Percentiles rank a stretch among this genome's conserved stretches.
These are phyloP conservation scores for Candida sp. DNA, from an alignment of 1,139 yeast genomes.

Conservation along the genomic window DNA sequence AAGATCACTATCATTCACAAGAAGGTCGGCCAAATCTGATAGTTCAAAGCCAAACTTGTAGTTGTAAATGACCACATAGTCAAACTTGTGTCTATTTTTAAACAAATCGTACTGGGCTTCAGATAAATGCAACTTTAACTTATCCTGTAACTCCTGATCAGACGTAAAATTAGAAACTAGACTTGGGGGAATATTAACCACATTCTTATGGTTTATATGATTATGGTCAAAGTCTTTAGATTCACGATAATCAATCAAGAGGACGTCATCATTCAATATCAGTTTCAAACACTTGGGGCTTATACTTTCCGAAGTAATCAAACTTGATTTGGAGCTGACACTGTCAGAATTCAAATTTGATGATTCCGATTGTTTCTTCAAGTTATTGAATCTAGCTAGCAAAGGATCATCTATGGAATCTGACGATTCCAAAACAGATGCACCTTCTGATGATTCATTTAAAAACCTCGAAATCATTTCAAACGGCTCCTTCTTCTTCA, in stretches of 20 bases:
- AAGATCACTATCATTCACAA: constrained; percentile 15
- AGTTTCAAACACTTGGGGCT: constrained; percentile 6
- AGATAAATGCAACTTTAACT: constrained; percentile 53
- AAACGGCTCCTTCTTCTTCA: constrained; percentile 12
- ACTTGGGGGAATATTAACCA: constrained; percentile 70
- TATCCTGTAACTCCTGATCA: constrained; percentile 59
- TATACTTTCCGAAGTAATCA: constrained; percentile 3
- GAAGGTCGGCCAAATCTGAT: constrained; percentile 26
- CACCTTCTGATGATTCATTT: background rate
- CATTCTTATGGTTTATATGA: constrained; percentile 54
- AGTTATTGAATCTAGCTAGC: constrained; percentile 15
- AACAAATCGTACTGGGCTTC: constrained; percentile 51
- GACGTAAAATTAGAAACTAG: constrained; percentile 18
- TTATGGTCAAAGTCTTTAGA: constrained; percentile 53
- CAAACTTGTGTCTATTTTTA: constrained; percentile 50
- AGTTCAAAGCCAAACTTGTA: constrained; percentile 24
- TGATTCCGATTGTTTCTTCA: constrained; percentile 7
- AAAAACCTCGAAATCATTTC: constrained; percentile 5
- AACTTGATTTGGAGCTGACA: too few species aligned
- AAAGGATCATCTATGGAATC: constrained; percentile 16
- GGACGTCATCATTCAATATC: constrained; percentile 1
- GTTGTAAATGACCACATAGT: constrained; percentile 63
- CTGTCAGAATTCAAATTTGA: too few species aligned
- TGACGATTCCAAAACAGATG: too few species aligned
- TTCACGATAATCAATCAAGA: constrained; percentile 63